A percentile compares a stretch with the other conserved stretches of the same genome.
Conservation (phyloP, 2,329 filamentous ascomycete genomes). For the Epichloe scottii region DNA sequence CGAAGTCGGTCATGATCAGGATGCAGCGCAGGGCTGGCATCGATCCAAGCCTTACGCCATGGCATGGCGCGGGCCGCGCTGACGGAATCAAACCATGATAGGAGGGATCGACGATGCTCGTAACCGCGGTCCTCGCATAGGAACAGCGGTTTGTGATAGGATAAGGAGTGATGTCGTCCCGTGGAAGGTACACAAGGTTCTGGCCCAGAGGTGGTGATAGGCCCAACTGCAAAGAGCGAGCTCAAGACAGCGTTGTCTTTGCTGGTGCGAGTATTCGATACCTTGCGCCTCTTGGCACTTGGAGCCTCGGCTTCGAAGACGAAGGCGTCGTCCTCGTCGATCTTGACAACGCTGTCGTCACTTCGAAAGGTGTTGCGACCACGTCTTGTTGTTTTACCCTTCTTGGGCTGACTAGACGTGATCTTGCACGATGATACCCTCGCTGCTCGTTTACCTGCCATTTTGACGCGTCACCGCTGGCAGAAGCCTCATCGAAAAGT, state of each 20-base stretch:
- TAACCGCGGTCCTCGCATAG: slow-evolving; percentile 25
- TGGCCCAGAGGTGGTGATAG: neutral
- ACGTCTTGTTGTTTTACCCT: neutral
- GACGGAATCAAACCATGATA: slow-evolving; percentile 39
- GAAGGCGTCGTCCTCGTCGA: neutral
- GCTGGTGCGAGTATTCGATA: neutral
- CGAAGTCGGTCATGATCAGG: slow-evolving; percentile 23
- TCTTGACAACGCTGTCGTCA: neutral
- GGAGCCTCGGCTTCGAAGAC: neutral
- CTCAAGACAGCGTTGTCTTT: neutral
- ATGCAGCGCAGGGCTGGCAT: slow-evolving; percentile 21
- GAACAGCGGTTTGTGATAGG: slow-evolving; percentile 39
- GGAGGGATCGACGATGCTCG: slow-evolving; percentile 24
- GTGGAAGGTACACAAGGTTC: slow-evolving; percentile 8
- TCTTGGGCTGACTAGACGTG: neutral
- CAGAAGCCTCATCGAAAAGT: neutral
- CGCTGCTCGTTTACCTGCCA: slow-evolving; percentile 2
- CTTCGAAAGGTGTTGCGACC: neutral
- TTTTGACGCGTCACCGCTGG: neutral
- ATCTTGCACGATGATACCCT: neutral
- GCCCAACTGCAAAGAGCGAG: slow-evolving; percentile 6
- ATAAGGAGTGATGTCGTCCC: slow-evolving; percentile 8
- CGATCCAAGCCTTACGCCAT: slow-evolving; percentile 46
- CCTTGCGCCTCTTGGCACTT: slow-evolving; percentile 7
- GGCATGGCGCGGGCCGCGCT: slow-evolving; percentile 39